Evolutionary conservation across 495 filamentous ascomycete species (phyloP), one percentile per base, ranked within the genome.

Genomic region (Penicillium verhagenii): DNA sequence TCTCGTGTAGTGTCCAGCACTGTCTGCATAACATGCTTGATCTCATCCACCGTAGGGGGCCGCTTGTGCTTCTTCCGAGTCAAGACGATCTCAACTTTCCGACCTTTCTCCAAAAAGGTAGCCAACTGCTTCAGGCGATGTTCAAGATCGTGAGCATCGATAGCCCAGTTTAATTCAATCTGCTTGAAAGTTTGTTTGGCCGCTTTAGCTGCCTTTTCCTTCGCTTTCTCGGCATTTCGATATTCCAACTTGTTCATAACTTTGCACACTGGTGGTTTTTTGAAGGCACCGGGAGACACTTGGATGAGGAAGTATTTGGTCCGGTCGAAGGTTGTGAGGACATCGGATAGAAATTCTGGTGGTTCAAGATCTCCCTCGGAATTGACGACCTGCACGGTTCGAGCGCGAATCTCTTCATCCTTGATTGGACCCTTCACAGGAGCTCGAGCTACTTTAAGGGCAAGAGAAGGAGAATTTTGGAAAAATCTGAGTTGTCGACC

Each of bases 101-200:
- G 63, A 3, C 88, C 88, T 58, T 88, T 85, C 7, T 66, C 66
- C 57, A 92, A 58, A 56, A 92, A 92, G 42, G 59, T 71, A 46
- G 70, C 69, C 65, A 92, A 57, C 68, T 82, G 78, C 40, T 76
- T 74, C 60, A 88, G 50, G 44, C 82, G 79, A 64, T 88, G 84
- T 3, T 60, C 59, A 21, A 91, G 70, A 69, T 92, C 89, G 67
- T 88, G 75, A 9, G 65, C 57, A 50, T 83, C 84, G 57, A 93
- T 91, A 23, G 86, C 83, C 91, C 91, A 96, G 69, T 90, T 90
- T 56, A 96, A 21, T 73, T 96, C 91, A 14, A 96, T 64, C 64
- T 87, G 83, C 75, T 96, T 95, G 6, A 66, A 56, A 11, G 60
- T 42, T 10, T 33, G 48, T 43, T 69, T 73, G 13, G 56, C n/a